These are phyloP conservation scores for Entophlyctis luteolus DNA, from an alignment of 192 early-diverging fungal species.

Conservation along the genomic window DNA sequence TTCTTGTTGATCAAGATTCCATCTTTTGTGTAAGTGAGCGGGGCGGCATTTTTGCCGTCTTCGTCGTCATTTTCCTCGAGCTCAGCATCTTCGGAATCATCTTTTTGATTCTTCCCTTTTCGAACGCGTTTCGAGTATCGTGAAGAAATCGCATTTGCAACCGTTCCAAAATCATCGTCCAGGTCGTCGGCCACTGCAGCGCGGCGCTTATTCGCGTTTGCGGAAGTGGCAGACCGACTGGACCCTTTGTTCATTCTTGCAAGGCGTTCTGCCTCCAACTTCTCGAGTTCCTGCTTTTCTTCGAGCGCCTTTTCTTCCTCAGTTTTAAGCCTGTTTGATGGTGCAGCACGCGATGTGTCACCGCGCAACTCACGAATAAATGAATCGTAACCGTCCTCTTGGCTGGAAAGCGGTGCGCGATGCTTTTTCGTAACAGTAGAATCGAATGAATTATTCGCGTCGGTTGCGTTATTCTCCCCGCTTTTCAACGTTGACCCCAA, in stretches of 20 bases:
- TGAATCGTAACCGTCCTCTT: slow-evolving; percentile 76
- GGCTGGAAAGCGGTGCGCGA: slow-evolving; percentile 23
- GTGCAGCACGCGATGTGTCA: slow-evolving; percentile 80
- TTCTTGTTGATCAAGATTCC: slow-evolving; percentile 52
- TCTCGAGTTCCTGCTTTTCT: slow-evolving; percentile 79
- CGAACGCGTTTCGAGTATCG: no score
- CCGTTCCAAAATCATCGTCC: slow-evolving; percentile 32
- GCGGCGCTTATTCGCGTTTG: no score
- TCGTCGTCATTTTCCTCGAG: slow-evolving; percentile 15
- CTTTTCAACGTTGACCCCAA: no score
- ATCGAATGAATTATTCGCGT: no score
- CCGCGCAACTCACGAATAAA: slow-evolving; percentile 75
- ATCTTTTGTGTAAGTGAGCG: slow-evolving; percentile 46
- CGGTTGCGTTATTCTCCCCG: no score
- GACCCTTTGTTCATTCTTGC: slow-evolving; percentile 84
- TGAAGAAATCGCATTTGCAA: background rate
- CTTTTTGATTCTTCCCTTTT: no score
- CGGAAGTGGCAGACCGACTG: slow-evolving; percentile 31
- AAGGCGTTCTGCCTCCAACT: slow-evolving; percentile 68
- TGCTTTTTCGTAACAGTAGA: no score
- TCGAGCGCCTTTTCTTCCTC: slow-evolving; percentile 89
- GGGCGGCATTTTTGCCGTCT: slow-evolving; percentile 34
- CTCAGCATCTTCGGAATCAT: slow-evolving; percentile 23
- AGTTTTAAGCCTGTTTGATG: slow-evolving; percentile 88
- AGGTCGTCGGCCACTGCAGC: slow-evolving; percentile 52